phyloP scores from a whole-genome alignment of 768 basidiomycete species.

The Polyporus arcularius region DNA sequence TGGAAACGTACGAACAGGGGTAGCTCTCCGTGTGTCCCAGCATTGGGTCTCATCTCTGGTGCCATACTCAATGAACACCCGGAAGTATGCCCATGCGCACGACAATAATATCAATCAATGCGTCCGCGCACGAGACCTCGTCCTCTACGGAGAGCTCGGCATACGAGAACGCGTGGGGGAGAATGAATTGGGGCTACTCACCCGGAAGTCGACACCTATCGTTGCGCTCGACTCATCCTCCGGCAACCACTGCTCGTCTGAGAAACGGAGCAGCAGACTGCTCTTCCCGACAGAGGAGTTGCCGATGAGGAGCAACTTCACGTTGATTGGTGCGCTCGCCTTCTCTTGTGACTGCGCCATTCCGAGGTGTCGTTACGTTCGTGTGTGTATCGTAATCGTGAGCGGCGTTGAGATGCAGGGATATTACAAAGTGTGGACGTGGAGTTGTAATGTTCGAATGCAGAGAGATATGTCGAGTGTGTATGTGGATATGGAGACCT shows the following conservation, averaged over 20 bases:
- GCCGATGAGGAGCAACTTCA: slow-evolving; percentile 83
- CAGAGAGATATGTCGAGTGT: not conserved
- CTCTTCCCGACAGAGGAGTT: slow-evolving; percentile 94
- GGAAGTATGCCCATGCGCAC: too few species aligned
- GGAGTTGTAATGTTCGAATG: not conserved
- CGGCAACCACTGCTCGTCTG: slow-evolving; percentile 92
- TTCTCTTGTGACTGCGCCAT: slow-evolving; percentile 20
- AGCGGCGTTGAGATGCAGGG: not conserved
- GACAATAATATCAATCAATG: too few species aligned
- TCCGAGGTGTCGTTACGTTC: not conserved
- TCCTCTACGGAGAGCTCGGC: too few species aligned
- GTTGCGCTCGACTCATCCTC: slow-evolving; percentile 88
- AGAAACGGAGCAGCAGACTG: slow-evolving; percentile 90
- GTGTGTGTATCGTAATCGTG: not conserved
- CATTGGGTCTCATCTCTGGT: not conserved
- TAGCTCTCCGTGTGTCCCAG: not conserved
- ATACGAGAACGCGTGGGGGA: not conserved
- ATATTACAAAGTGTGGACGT: not conserved
- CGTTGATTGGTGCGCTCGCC: slow-evolving; percentile 54
- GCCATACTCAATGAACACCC: too few species aligned
- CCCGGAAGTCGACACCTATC: slow-evolving; percentile 84
- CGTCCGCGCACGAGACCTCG: too few species aligned
- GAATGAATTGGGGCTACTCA: slow-evolving; percentile 39
- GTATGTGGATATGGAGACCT: not conserved
- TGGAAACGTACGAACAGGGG: too few species aligned